These are phyloP conservation scores for Carex parvula DNA, from an alignment of 176 grass and related monocot species.

Conservation along the genomic window DNA sequence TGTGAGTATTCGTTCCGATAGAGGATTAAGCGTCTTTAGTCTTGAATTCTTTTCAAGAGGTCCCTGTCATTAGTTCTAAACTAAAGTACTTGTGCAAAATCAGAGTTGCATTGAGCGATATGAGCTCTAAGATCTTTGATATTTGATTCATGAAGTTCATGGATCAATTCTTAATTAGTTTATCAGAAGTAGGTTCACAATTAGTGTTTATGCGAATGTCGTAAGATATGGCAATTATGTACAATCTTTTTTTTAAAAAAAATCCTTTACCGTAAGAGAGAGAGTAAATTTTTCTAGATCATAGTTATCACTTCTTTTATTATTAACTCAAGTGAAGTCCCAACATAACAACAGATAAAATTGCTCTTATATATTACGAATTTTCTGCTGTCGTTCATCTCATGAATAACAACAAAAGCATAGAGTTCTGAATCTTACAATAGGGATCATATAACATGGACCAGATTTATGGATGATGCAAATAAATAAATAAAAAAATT, in stretches of 20 bases:
- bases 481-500: too few species aligned
- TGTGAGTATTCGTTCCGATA: neutral
- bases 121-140: neutral
- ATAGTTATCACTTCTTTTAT: too few species aligned
- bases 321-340: neutral
- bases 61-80: neutral
- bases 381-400: neutral
- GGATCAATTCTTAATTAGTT: too few species aligned
- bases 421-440: neutral
- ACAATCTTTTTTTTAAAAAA: too few species aligned
- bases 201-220: too few species aligned
- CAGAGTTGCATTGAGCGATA: neutral
- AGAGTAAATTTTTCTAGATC: too few species aligned
- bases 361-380: neutral
- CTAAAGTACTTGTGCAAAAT: neutral
- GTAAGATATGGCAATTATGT: too few species aligned
- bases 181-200: too few species aligned
- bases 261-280: too few species aligned
- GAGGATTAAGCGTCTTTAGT: neutral
- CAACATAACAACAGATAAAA: neutral
- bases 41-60: neutral
- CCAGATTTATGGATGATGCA: too few species aligned
- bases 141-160: neutral
- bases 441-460: too few species aligned
- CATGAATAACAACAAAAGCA: neutral